Evolutionary conservation across 495 filamentous ascomycete genomes (phyloP), one percentile per base, ranked within the genome.

Genomic region (Penicillium ucsense): DNA sequence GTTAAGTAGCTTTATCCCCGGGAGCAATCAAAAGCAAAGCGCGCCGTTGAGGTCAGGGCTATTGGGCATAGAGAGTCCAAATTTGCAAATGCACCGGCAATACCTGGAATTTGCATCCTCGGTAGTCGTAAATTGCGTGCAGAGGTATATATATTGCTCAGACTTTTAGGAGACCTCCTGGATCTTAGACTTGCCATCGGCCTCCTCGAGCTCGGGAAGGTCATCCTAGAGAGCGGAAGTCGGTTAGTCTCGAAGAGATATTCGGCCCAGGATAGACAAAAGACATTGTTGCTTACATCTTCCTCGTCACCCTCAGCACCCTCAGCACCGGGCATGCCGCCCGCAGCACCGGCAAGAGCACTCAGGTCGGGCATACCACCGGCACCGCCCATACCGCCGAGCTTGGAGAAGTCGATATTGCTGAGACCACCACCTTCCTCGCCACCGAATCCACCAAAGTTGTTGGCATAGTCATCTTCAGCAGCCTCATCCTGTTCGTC

Each of bases 401-500:
- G 85, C 75, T 94, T 95, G 59, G 86, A 92, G 83, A 95, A 94
- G 67, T 95, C 77, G 60, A 81, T 76, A 57, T 78, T 78, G 52
- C 72, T 67, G 44, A 81, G 68, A 30, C 74, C 80, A 49, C 84
- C 89, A 44, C 88, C 83, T 30, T 68, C 73, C 31, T 62, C 70
- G 37, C 65, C 79, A 31, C 77, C 84, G 59, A 86, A 77, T 51
- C 82, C 81, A 51, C 77, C 83, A 64, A 91, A 82, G 65, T 77
- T 74, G 63, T 72, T 74, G 57, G 77, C 77, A 53, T 77, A 78
- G 62, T 94, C 88, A 32, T 95, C 89, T 35, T 95, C 91, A 27
- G 76, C 70, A 11, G 72, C 83, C 59, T 84, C 88, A 59, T 96
- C 86, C 73, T 98, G 92, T 78, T 98, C 92, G 66, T 98, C 92